These are phyloP conservation scores for Fusarium transvaalense DNA, from an alignment of 2,329 filamentous ascomycete species.

Conservation along the genomic window DNA sequence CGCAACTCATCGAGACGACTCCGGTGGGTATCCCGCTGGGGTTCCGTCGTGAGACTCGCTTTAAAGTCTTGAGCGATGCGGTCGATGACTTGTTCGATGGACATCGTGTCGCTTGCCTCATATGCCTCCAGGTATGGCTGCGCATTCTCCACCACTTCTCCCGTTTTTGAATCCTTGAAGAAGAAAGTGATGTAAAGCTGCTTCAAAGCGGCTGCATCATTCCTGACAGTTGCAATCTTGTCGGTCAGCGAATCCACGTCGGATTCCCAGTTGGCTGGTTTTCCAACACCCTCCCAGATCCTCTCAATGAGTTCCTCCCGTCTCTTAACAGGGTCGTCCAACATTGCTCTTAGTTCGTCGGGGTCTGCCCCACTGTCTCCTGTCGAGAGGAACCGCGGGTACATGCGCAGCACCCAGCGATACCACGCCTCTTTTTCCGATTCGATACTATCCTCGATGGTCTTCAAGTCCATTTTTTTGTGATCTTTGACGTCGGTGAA, in stretches of 20 bases:
- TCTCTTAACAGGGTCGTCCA: constrained; percentile 55
- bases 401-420: constrained; percentile 57
- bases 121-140: constrained; percentile 58
- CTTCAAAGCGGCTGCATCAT: constrained; percentile 51
- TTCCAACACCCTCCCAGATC: constrained; percentile 55
- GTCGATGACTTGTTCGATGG: constrained; percentile 53
- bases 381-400: constrained; percentile 55
- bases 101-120: constrained; percentile 43
- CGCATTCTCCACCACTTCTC: constrained; percentile 50
- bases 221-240: constrained; percentile 51
- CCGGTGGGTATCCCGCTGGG: constrained; percentile 55
- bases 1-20: constrained; percentile 61
- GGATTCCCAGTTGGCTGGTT: constrained; percentile 50
- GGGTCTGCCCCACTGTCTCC: constrained; percentile 48
- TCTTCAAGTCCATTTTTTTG: constrained; percentile 57
- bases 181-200: constrained; percentile 58
- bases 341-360: constrained; percentile 53
- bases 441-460: constrained; percentile 63
- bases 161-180: constrained; percentile 56
- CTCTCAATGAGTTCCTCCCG: constrained; percentile 54
- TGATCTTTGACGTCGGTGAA: constrained; percentile 62
- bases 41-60: constrained; percentile 49
- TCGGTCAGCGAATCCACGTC: constrained; percentile 53
- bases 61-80: constrained; percentile 51
- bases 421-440: constrained; percentile 68